Evolutionary conservation across 441 rosid genomes (phyloP), one percentile per base, ranked within the genome.

Genomic region (Populus hybrid): DNA sequence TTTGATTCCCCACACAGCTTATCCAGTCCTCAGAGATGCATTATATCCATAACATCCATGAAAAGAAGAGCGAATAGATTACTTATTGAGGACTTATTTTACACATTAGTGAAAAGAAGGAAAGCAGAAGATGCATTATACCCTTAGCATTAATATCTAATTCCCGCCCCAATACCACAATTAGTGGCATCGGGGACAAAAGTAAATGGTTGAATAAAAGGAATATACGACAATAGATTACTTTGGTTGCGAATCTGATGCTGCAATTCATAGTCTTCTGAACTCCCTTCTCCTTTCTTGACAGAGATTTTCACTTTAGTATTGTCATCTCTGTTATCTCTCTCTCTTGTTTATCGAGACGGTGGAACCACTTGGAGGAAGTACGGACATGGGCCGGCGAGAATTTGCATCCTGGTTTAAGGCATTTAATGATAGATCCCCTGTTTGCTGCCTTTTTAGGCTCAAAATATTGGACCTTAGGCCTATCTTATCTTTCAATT

Each of bases 1-100:
- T 70, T 79, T 59, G 63, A 77, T 81, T 82, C 78, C 36, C 61
- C n/a, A 67, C 76, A 78, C 75, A 70, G 84, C 83, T 83, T 79
- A 72, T 59, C 35, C 80, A 78, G 85, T 76, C 85, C 77, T 66
- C 72, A 61, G 40, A 78, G 74, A 77, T 84, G 50, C 50, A 10
- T 42, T 11, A 10, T 10, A 42, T 42, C 14, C 50, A 42, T 42
- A 42, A 42, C 50, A 10, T 42, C 50, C 0, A 42, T 42, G 50
- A 42, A 42, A 40, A 42, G 50, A 38, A 10, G 46, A 10, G 46
- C 69, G 72, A 80, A 67, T 73, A 69, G 70, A 73, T 38, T 68
- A 26, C 46, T 21, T 40, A 10, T 20, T 3, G 23, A 40, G 79
- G 72, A 67, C 54, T 76, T 46, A 14, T 18, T 69, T 23, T 9